Evolutionary conservation across 352 stramenopile genomes (phyloP).

Genomic region (Phytophthora agathidicida): DNA sequence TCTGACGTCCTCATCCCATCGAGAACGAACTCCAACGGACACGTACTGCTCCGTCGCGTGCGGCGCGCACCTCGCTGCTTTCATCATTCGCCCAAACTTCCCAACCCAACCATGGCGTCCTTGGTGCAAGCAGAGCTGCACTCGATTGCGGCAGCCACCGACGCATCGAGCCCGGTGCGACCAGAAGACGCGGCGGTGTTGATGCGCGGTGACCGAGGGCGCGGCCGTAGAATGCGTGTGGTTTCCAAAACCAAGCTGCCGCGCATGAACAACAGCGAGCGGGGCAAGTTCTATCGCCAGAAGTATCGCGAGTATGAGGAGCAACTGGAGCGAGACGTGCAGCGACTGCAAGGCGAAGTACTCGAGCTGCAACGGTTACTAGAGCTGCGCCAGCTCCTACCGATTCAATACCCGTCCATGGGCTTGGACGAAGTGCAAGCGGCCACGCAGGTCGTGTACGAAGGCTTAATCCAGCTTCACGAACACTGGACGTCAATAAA

Average conservation of each 20-base stretch:
- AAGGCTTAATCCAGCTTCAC: slow-evolving; percentile 24
- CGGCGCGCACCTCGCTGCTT: not conserved
- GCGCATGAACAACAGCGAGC: slow-evolving; percentile 73
- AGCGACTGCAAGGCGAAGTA: slow-evolving; percentile 42
- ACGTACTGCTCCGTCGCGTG: slow-evolving; percentile 19
- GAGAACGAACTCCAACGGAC: too few species aligned
- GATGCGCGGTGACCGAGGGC: slow-evolving; percentile 16
- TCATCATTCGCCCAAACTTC: slow-evolving; percentile 25
- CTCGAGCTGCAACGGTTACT: slow-evolving; percentile 41
- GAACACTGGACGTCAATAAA: slow-evolving; percentile 25
- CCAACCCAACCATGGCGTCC: slow-evolving; percentile 9
- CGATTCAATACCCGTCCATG: slow-evolving; percentile 16
- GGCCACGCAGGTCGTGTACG: slow-evolving; percentile 27
- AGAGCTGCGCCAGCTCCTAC: slow-evolving; percentile 40
- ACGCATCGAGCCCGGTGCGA: slow-evolving; percentile 1
- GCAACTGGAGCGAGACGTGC: slow-evolving; percentile 42
- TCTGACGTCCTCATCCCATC: too few species aligned
- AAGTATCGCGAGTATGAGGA: slow-evolving; percentile 66
- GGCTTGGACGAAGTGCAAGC: slow-evolving; percentile 18
- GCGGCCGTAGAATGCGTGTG: slow-evolving; percentile 30
- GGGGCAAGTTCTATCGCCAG: slow-evolving; percentile 69
- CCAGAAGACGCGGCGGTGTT: slow-evolving; percentile 20
- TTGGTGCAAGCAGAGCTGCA: slow-evolving; percentile 1
- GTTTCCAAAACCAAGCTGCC: slow-evolving; percentile 47
- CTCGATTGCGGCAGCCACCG: not conserved